Evolutionary conservation across 352 stramenopile species (phyloP).

Genomic region (Globisporangium perplexum): DNA sequence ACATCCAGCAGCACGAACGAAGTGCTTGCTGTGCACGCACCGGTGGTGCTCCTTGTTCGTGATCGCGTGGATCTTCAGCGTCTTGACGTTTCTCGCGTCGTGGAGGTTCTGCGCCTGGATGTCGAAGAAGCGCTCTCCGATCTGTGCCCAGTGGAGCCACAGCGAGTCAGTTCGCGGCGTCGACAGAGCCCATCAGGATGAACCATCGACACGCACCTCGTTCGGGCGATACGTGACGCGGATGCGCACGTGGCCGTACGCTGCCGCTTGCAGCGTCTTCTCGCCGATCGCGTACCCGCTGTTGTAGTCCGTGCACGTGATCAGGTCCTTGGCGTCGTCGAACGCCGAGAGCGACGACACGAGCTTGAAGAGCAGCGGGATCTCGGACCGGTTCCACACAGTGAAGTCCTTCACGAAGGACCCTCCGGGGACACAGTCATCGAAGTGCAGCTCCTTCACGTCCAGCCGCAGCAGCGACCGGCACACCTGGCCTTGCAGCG

Average conservation of each 20-base stretch:
- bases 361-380: slow-evolving; percentile 81
- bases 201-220: slow-evolving; percentile 32
- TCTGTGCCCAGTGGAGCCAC: slow-evolving; percentile 20
- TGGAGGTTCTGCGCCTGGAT: slow-evolving; percentile 85
- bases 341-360: slow-evolving; percentile 65
- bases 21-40: slow-evolving; percentile 27
- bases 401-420: slow-evolving; percentile 90
- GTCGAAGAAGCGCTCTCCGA: slow-evolving; percentile 83
- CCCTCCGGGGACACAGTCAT: slow-evolving; percentile 80
- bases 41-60: slow-evolving; percentile 87
- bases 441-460: slow-evolving; percentile 86
- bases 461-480: slow-evolving; percentile 79
- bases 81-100: slow-evolving; percentile 81
- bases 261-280: slow-evolving; percentile 72
- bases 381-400: slow-evolving; percentile 88
- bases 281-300: slow-evolving; percentile 79
- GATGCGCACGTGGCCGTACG: slow-evolving; percentile 82
- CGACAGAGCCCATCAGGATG: not conserved
- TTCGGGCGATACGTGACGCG: slow-evolving; percentile 79
- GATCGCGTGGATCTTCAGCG: slow-evolving; percentile 79
- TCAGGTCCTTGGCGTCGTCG: slow-evolving; percentile 59
- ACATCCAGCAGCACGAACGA: not conserved
- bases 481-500: slow-evolving; percentile 77
- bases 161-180: not conserved
- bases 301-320: slow-evolving; percentile 86